Conservation (phyloP, 352 stramenopile species). For the Globisporangium heterothallicum region DNA sequence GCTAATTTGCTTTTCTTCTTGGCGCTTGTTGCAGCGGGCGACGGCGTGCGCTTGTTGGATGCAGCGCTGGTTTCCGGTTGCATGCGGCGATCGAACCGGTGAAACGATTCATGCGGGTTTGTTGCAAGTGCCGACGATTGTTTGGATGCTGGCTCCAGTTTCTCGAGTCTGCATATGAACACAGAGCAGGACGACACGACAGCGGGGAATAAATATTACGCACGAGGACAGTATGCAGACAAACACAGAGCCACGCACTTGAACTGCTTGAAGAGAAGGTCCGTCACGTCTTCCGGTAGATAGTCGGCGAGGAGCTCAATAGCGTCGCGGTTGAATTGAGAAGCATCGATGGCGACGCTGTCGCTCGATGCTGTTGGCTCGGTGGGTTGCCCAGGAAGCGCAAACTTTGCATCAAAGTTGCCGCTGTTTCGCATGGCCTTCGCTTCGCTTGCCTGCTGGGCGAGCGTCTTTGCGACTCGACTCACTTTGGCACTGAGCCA, state of each 20-base stretch:
- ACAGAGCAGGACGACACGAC: not conserved
- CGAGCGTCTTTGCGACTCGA: constrained; percentile 33
- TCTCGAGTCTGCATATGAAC: constrained; percentile 20
- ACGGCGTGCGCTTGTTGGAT: constrained; percentile 32
- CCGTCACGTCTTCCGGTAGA: constrained; percentile 33
- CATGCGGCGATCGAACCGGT: constrained; percentile 28
- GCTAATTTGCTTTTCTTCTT: constrained; percentile 85
- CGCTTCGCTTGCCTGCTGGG: constrained; percentile 20
- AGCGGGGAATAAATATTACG: too few species aligned
- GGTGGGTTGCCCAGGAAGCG: not conserved
- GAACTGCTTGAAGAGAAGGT: constrained; percentile 41
- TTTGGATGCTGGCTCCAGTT: constrained; percentile 18
- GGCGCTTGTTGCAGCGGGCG: constrained; percentile 17
- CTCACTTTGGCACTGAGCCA: constrained; percentile 51
- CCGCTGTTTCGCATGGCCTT: constrained; percentile 16
- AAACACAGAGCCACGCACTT: too few species aligned
- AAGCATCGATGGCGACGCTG: constrained; percentile 1
- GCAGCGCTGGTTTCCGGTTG: constrained; percentile 15
- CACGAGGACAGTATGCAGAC: too few species aligned
- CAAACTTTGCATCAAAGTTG: constrained; percentile 27
- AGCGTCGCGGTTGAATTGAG: constrained; percentile 27
- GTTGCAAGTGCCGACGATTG: not conserved
- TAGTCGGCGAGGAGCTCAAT: constrained; percentile 64
- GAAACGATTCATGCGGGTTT: constrained; percentile 13
- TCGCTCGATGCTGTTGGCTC: constrained; percentile 2